These are phyloP conservation scores for Plectranthus barbatus DNA, from an alignment of 257 asterid species.

Conservation along the genomic window DNA sequence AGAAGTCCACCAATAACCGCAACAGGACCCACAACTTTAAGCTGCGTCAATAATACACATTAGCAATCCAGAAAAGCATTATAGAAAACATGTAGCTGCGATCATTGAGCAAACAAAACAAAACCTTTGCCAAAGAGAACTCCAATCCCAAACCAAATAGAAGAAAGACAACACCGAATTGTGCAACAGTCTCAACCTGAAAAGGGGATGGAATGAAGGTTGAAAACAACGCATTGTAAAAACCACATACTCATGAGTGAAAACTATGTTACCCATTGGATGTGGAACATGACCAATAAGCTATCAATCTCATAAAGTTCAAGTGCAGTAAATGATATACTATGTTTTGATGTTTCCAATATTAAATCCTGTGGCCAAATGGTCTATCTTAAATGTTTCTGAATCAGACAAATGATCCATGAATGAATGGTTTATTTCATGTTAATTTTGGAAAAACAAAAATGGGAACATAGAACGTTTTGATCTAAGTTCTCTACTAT, in stretches of 20 bases:
- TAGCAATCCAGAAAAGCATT: conserved; percentile 13
- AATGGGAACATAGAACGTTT: background rate
- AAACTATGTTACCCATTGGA: no score
- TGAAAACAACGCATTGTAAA: background rate
- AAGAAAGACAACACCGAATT: conserved; percentile 96
- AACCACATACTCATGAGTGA: no score
- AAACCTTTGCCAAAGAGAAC: conserved; percentile 82
- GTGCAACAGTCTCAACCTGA: conserved; percentile 97
- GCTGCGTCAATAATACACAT: conserved; percentile 62
- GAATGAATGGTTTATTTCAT: background rate
- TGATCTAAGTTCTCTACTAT: conserved; percentile 5
- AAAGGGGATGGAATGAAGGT: conserved; percentile 9
- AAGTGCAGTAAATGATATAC: no score
- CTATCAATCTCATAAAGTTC: no score
- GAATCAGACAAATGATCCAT: background rate
- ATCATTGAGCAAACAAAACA: background rate
- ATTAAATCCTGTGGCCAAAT: background rate
- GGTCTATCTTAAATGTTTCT: background rate
- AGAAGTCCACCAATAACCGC: conserved; percentile 90
- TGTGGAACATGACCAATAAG: no score
- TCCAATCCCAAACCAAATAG: conserved; percentile 93
- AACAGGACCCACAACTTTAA: conserved; percentile 90
- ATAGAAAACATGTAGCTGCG: background rate
- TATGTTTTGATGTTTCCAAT: background rate
- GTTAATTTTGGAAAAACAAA: background rate